Base-by-base conservation (phyloP, 2,329 filamentous ascomycete species). In the Clarireedia hainanense region DNA sequence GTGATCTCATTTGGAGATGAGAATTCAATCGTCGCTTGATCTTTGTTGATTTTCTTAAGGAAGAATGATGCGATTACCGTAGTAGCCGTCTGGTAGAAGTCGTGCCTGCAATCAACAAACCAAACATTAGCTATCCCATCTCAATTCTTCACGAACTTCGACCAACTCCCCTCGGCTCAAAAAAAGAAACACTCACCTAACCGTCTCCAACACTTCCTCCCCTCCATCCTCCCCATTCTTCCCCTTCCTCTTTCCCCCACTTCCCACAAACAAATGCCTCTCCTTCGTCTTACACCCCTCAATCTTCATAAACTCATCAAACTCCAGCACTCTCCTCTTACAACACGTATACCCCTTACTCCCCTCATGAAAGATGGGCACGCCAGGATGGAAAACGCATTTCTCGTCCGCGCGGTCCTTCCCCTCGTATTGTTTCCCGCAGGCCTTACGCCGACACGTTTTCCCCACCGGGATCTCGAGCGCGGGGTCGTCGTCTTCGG, bases 321-420 rank as follows among this genome's bases (percentile, higher is more conserved):
- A 99, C 69, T 99, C 94, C 57, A 99, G 75, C 57, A 99, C 94
- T 39, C 91, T 81, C 65, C 90, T 80, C 80, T 97, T 97, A 75
- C 94, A 99, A 77, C 94, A 99, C 58, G 85, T 91, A 79, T 94
- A 99, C 1, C 94, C 94, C 76, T 99, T 99, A 74, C 89, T 95
- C 37, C 94, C 94, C 75, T 99, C 94, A 71, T 99, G 94, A 75
- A 99, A 99, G 63, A 99, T 86, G 24, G 94, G 89, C 23, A 80
- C 83, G 4, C 94, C 94, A 0, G 94, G 91, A 72, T 99, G 94
- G 68, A 95, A 86, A 47, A 89, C 79, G 69, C 94, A 99, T 59
- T 82, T 78, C 75, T 96, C 91, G 1, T 77, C 80, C 34, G 86
- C 83, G 61, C 88, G 76, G 36, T 75, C 71, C 45, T 75, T 69